Base-by-base conservation (phyloP, 2,329 filamentous ascomycete genomes). In the Capronia americana region DNA sequence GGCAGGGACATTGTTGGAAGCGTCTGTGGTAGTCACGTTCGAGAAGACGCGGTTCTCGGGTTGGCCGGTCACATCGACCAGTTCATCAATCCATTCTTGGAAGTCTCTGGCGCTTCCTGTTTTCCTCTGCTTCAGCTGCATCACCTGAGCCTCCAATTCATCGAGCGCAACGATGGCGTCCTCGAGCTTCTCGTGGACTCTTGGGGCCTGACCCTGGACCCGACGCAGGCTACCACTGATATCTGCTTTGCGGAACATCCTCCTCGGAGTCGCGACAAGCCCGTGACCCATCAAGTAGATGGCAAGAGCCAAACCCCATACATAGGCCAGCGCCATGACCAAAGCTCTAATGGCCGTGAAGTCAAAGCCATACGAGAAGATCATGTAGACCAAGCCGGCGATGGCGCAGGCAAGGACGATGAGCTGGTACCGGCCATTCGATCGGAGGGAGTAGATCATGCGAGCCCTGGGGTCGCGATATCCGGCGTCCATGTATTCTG, bases 251-350 rank as follows among this genome's bases (percentile, higher is more conserved):
- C 90, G 88, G 74, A 95, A 90, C 17, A 99, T 82, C 44, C 87
- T 87, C 70, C 94, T 86, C 0, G 95, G 95, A 64, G 99, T 91
- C 1, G 93, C 91, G 34, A 99, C 95, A 28, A 99, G 84, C 7
- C 95, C 95, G 78, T 99, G 95, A 6, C 95, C 95, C 94, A 99
- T 98, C 48, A 99, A 84, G 75, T 97, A 98, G 69, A 99, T 97
- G 54, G 93, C 95, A 60, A 98, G 84, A 4, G 94, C 84, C 73
- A 99, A 81, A 73, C 93, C 93, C 91, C 93, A 98, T 67, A 92
- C 92, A 78, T 99, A 99, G 44, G 94, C 92, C 66, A 98, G 82
- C 14, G 95, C 94, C 92, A 99, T 97, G 70, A 96, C 85, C 48
- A 96, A 83, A 41, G 87, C 89, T 80, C 96, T 97, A 72, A 98